These are phyloP conservation scores for Clathrus columnatus DNA, from an alignment of 768 basidiomycete genomes.

Conservation along the genomic window DNA sequence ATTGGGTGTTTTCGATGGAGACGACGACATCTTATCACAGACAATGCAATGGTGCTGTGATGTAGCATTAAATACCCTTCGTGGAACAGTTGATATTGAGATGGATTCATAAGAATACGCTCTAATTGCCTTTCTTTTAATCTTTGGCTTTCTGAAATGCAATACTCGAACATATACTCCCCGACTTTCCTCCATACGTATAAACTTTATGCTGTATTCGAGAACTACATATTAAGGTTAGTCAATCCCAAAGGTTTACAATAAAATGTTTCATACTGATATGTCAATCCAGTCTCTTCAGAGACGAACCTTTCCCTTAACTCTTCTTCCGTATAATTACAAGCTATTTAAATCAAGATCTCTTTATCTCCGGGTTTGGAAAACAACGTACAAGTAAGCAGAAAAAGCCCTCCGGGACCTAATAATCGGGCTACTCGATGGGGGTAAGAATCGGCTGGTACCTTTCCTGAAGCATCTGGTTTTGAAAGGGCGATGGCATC, in stretches of 20 bases:
- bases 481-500: constrained; percentile 73
- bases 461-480: constrained; percentile 43
- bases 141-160: constrained; percentile 48
- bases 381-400: constrained; percentile 64
- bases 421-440: constrained; percentile 45
- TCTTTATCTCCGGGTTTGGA: neutral
- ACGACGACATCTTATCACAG: constrained; percentile 25
- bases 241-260: neutral
- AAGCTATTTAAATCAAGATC: constrained; percentile 36
- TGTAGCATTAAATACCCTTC: constrained; percentile 62
- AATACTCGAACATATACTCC: constrained; percentile 60
- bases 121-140: neutral
- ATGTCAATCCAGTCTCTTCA: constrained; percentile 40
- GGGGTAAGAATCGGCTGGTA: constrained; percentile 55
- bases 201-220: constrained; percentile 63
- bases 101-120: neutral
- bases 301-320: constrained; percentile 45
- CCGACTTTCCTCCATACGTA: constrained; percentile 70
- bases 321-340: constrained; percentile 81
- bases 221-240: constrained; percentile 36
- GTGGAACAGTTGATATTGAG: constrained; percentile 48
- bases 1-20: constrained; percentile 29
- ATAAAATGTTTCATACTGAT: constrained; percentile 44
- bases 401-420: constrained; percentile 57
- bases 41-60: constrained; percentile 59